Percentiles rank a stretch among this genome's conserved stretches.
Evolutionary conservation across 1,284 basidiomycete species (phyloP).

Genomic region (Xanthoconium separans): DNA sequence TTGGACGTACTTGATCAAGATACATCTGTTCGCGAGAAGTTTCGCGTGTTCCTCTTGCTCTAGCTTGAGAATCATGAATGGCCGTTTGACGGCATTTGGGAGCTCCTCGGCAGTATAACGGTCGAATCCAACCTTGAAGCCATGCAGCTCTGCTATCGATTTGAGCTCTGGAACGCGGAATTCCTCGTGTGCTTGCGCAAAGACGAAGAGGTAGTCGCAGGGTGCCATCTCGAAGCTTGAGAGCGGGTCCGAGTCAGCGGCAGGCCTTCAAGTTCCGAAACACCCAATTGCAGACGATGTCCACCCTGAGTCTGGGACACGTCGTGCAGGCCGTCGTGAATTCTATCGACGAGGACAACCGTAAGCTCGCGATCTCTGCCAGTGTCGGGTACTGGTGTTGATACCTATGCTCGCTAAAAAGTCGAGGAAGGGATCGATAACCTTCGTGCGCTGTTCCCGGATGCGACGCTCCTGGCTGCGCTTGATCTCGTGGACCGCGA

Average conservation of each 20-base stretch:
- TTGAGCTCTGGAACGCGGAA: conserved; percentile 81
- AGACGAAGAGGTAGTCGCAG: conserved; percentile 65
- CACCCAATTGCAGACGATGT: conserved; percentile 8
- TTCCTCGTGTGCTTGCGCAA: conserved; percentile 77
- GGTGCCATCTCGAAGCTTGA: conserved; percentile 23
- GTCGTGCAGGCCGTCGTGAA: conserved; percentile 29
- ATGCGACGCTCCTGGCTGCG: conserved; percentile 60
- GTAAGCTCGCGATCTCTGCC: conserved; percentile 16
- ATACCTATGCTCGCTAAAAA: conserved; percentile 22
- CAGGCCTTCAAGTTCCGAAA: neutral
- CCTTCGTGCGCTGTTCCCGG: conserved; percentile 58
- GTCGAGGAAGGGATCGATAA: conserved; percentile 57
- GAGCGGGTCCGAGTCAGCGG: neutral
- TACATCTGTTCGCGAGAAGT: conserved; percentile 75
- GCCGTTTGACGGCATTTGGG: conserved; percentile 52
- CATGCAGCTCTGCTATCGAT: conserved; percentile 68
- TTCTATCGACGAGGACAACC: conserved; percentile 31
- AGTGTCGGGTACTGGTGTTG: conserved; percentile 1
- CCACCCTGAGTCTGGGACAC: conserved; percentile 21
- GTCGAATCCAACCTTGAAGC: conserved; percentile 50
- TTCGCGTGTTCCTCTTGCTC: conserved; percentile 72
- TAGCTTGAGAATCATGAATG: conserved; percentile 75
- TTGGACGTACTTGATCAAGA: conserved; percentile 73
- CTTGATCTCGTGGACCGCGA: conserved; percentile 70
- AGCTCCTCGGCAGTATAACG: conserved; percentile 32